Evolutionary conservation across 2,329 filamentous ascomycete genomes (phyloP), one percentile per base, ranked within the genome.

Genomic region (Gremmenia infestans): DNA sequence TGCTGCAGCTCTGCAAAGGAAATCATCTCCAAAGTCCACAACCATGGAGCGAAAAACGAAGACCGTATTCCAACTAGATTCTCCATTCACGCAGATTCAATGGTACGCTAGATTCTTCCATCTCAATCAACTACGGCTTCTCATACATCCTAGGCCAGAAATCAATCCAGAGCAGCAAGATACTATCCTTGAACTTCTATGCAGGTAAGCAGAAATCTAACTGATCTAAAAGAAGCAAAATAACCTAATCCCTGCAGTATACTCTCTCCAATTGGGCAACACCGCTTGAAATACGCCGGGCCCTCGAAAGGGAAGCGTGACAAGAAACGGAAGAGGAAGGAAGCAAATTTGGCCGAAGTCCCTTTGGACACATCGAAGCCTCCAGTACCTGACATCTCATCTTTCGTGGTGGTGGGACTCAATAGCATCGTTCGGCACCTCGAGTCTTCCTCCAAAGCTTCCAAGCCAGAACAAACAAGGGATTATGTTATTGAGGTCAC

Each of bases 171-270:
- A 81, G 49, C 76, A 88, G 52, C 84, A 88, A 69, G 79, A 85
- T 51, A 76, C 78, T 4, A 85, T 89, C 39, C 67, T 89, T 9
- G 84, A 88, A 60, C 74, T 90, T 49, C 74, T 89, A 5, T 87
- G 81, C 79, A 80, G 76, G 86, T 88, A 77, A 64, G 74, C 43
- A 40, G n/a, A 19, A 19, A 4, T 12, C 39, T 15, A 14, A 28
- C 25, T 43, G 25, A 36, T 57, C 37, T 50, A 40, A 52, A 52
- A 52, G 37, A 37, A 49, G n/a, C 19, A 39, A 11, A 50, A 14
- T 40, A 52, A 28, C 42, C 53, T 61, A 36, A 59, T 35, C 48
- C 35, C 17, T n/a, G 5, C 53, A 90, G 86, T 57, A 72, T 89
- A 19, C 71, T 90, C 46, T 72, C 76, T 0, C 86, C 87, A 1